These are phyloP conservation scores for Gynostemma pentaphyllum DNA, from an alignment of 306 rosid genomes.

Conservation along the genomic window DNA sequence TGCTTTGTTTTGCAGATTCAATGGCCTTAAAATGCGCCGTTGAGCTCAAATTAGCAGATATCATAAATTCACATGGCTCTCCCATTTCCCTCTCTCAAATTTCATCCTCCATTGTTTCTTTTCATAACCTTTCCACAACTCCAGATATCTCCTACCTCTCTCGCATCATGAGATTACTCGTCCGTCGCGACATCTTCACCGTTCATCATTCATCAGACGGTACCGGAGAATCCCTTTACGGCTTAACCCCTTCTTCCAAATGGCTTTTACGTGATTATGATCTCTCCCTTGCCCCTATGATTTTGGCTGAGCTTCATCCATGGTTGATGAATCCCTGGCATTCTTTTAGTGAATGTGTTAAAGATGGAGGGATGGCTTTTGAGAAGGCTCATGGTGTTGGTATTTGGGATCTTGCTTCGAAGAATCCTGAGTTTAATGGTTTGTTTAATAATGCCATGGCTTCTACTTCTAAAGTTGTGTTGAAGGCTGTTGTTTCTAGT, in stretches of 20 bases:
- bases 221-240: conserved; percentile 16
- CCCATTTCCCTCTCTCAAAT: conserved; percentile 23
- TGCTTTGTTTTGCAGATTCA: conserved; percentile 26
- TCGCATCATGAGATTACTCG: conserved; percentile 28
- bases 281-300: conserved; percentile 8
- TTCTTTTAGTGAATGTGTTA: conserved; percentile 16
- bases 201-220: conserved; percentile 5
- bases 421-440: conserved; percentile 9
- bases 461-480: conserved; percentile 4
- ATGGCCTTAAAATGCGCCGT: conserved; percentile 33
- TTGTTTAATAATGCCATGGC: conserved; percentile 21
- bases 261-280: conserved; percentile 18
- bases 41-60: conserved; percentile 30
- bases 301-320: conserved; percentile 9
- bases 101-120: conserved; percentile 8
- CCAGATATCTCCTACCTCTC: conserved; percentile 19
- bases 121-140: not conserved
- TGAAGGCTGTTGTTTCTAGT: conserved; percentile 6
- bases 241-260: conserved; percentile 10
- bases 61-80: conserved; percentile 18
- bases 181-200: conserved; percentile 21
- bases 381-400: conserved; percentile 18
- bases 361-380: conserved; percentile 20
- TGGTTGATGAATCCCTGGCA: conserved; percentile 21
- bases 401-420: conserved; percentile 19